phyloP scores from a whole-genome alignment of 352 stramenopile species.

The Pythium rishiriense region DNA sequence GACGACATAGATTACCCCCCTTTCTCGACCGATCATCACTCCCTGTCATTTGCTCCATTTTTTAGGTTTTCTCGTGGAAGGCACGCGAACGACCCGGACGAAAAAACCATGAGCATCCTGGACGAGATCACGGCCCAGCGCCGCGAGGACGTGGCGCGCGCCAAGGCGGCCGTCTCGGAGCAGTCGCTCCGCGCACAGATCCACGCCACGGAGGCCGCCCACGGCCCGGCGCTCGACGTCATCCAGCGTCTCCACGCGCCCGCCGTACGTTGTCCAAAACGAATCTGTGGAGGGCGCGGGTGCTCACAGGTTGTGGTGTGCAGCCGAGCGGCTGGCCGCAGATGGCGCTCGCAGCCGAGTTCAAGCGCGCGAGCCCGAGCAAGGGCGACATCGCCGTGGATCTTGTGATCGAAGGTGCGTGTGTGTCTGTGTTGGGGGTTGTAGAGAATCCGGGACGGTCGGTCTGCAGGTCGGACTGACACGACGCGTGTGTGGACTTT shows the following conservation, averaged over 20 bases:
- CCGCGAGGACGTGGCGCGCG: conserved; percentile 59
- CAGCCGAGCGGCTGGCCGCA: conserved; percentile 61
- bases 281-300: conserved; percentile 17
- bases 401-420: conserved; percentile 59
- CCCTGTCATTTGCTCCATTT: background rate
- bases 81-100: background rate
- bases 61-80: background rate
- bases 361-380: conserved; percentile 97
- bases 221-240: conserved; percentile 89
- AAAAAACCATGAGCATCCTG: conserved; percentile 62
- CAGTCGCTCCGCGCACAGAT: conserved; percentile 75
- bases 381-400: conserved; percentile 95
- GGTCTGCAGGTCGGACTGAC: too few species aligned
- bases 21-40: background rate
- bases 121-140: conserved; percentile 79
- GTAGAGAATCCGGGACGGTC: too few species aligned
- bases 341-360: conserved; percentile 96
- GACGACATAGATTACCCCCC: background rate
- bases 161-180: conserved; percentile 44
- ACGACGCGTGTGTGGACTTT: background rate
- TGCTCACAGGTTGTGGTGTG: conserved; percentile 7
- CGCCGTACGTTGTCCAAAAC: conserved; percentile 33
- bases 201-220: conserved; percentile 62
- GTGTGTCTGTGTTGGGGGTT: too few species aligned
- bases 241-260: conserved; percentile 83